A percentile compares a stretch with the other conserved stretches of the same genome.
phyloP scores from a whole-genome alignment of 1,284 basidiomycete genomes.

The Amylostereum chailletii region DNA sequence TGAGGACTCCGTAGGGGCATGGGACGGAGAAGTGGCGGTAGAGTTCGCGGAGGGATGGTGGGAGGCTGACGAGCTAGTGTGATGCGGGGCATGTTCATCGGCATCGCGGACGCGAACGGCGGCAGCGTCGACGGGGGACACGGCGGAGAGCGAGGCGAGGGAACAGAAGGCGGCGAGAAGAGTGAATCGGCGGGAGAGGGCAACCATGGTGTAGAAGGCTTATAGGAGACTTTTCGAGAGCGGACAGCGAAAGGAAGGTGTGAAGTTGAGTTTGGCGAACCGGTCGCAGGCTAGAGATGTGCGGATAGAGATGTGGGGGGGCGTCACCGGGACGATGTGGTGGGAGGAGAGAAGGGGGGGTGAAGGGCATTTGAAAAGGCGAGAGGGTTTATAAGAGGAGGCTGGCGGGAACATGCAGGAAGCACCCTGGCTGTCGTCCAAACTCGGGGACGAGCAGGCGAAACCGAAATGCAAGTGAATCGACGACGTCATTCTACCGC shows the following conservation, averaged over 20 bases:
- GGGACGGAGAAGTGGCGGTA: slow-evolving; percentile 9
- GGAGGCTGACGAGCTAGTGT: slow-evolving; percentile 1
- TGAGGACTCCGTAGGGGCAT: slow-evolving; percentile 1
- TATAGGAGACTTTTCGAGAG: slow-evolving; percentile 10
- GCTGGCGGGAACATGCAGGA: not conserved
- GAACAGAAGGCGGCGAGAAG: slow-evolving; percentile 34
- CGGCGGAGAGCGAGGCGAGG: slow-evolving; percentile 29
- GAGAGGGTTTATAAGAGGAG: no score
- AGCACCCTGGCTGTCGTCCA: not conserved
- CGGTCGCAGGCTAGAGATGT: slow-evolving; percentile 11
- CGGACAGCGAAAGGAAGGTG: slow-evolving; percentile 17
- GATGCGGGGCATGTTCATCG: slow-evolving; percentile 9
- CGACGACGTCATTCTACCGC: no score
- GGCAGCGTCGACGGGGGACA: slow-evolving; percentile 26
- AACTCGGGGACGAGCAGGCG: no score
- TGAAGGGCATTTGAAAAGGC: no score
- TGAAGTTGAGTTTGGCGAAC: slow-evolving; percentile 11
- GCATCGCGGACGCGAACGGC: slow-evolving; percentile 23
- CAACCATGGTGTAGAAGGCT: slow-evolving; percentile 32
- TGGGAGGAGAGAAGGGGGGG: not conserved
- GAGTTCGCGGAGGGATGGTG: slow-evolving; percentile 2
- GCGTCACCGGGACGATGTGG: not conserved
- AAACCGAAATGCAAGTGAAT: no score
- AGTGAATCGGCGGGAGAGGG: slow-evolving; percentile 34
- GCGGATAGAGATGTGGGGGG: not conserved